Evolutionary conservation across 176 grass and related monocot species (phyloP), one percentile per base, ranked within the genome.

Genomic region (maize (Zea mays)): DNA sequence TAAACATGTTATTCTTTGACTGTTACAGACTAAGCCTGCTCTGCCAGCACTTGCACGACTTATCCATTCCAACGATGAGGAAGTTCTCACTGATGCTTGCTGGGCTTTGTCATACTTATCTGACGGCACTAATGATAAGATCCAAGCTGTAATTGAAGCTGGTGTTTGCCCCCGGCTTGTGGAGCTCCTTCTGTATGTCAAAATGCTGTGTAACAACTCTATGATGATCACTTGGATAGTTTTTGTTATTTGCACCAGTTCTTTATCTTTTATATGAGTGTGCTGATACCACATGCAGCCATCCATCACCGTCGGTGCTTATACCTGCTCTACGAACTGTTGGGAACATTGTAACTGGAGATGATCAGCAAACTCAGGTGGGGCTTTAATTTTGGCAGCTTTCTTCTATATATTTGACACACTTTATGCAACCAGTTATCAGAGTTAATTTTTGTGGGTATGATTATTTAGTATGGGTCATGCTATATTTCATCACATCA

Each of bases 81-180:
- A 99, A 85, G 96, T 99, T 71, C 90, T 99, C 16, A 99, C 96
- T 19, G 96, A 99, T 85, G 92, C 96, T 56, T 99, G 96, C 78
- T 99, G 96, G 96, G 96, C 96, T 14, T 78, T 99, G 60, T 99
- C 96, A 0, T 99, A 99, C 84, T 79, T 99, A 48, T 99, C 96
- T 79, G 96, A 99, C 87, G 96, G 96, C 71, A 99, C 90, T 17
- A 99, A 99, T 71, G 92, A 99, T 72, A 99, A 99, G 64, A 99
- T 99, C 62, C 92, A 96, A 84, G 88, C 88, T 87, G 96, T 99
- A 34, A 95, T 99, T 73, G 96, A 99, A 68, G 85, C 88, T 83
- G 96, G 92, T 65, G 92, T 99, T 35, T 93, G 90, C 72, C 90
- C 92, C 35, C 88, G 92, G 3, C 96, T 99, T 86, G 92, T 99